Evolutionary conservation across 441 rosid species (phyloP), one percentile per base, ranked within the genome.

Genomic region (Euphorbia corollata): DNA sequence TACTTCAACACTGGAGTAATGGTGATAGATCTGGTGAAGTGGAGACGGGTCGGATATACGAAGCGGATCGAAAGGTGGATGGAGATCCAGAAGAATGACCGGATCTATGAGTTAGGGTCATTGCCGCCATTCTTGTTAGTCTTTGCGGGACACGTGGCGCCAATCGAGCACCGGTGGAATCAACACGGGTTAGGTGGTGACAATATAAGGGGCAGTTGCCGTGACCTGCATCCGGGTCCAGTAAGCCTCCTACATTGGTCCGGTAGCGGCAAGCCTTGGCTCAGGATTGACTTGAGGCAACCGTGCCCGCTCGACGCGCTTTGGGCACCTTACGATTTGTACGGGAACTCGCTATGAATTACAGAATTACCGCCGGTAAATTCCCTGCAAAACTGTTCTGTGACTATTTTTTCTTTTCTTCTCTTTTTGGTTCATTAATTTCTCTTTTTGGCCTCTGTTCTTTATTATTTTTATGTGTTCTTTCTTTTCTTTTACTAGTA

Each of bases 251-350:
- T 90, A 15, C 97, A 90, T 77, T 90, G 97, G 97, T 90, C 97
- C n/a, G 97, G 97, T 57, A 86, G 92, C 75, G 97, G 97, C 32
- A 90, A 90, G 79, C 97, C 97, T 0, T 90, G 97, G 97, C 69
- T 83, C 43, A 80, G 97, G 78, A 87, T 90, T 8, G 92, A 85
- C 71, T 79, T 92, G 0, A 79, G 78, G 83, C 79, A 79, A 41
- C 80, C 92, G 5, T 90, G 97, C 75, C 95, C 95, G 0, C 78
- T 90, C 5, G 97, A 90, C 45, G 80, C 79, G 1, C 72, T 86
- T 0, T 90, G 97, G 97, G 83, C 88, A 24, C 92, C 95, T 32
- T 90, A 84, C 66, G 95, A 90, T 60, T 76, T 90, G 81, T 85
- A 83, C 75, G 86, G 89, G 41, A 36, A 36, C 41, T 62, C 86